These are phyloP conservation scores for Coemansia sp. DNA, from an alignment of 192 early-diverging fungal genomes.

Conservation along the genomic window DNA sequence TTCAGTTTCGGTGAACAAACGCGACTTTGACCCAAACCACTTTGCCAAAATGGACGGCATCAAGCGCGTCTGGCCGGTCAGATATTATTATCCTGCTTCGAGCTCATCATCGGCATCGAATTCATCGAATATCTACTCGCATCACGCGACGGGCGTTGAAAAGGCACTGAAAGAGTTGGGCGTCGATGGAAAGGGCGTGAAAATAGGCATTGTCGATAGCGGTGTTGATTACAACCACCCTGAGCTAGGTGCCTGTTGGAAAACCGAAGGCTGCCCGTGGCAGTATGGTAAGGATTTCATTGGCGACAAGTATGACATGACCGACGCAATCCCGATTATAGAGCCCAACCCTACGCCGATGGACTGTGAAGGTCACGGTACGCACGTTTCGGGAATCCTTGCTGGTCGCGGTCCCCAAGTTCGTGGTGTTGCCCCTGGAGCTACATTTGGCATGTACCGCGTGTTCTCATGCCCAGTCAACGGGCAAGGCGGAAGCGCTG, in stretches of 20 bases:
- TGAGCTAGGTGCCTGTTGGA: conserved; percentile 67
- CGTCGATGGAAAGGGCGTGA: conserved; percentile 62
- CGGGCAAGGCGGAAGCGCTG: conserved; percentile 27
- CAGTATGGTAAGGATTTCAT: conserved; percentile 66
- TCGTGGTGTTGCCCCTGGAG: conserved; percentile 65
- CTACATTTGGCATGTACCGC: conserved; percentile 66
- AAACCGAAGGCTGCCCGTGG: conserved; percentile 57
- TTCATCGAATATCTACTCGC: conserved; percentile 15
- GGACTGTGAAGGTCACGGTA: conserved; percentile 69
- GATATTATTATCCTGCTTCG: conserved; percentile 6
- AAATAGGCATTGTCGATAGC: conserved; percentile 68
- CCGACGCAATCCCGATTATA: conserved; percentile 26
- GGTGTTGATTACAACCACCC: conserved; percentile 70
- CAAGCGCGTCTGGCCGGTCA: conserved; percentile 33
- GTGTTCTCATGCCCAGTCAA: conserved; percentile 59
- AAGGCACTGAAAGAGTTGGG: conserved; percentile 50
- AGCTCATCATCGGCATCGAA: background rate
- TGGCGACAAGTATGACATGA: conserved; percentile 56
- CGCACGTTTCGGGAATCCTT: conserved; percentile 67
- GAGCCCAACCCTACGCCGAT: conserved; percentile 58
- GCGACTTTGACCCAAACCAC: conserved; percentile 1
- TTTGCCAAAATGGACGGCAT: conserved; percentile 29
- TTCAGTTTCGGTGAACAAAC: conserved; percentile 11
- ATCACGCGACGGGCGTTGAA: conserved; percentile 57
- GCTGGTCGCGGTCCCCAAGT: conserved; percentile 50